phyloP scores from a whole-genome alignment of 2,329 filamentous ascomycete species.

The Fusarium heterosporum region DNA sequence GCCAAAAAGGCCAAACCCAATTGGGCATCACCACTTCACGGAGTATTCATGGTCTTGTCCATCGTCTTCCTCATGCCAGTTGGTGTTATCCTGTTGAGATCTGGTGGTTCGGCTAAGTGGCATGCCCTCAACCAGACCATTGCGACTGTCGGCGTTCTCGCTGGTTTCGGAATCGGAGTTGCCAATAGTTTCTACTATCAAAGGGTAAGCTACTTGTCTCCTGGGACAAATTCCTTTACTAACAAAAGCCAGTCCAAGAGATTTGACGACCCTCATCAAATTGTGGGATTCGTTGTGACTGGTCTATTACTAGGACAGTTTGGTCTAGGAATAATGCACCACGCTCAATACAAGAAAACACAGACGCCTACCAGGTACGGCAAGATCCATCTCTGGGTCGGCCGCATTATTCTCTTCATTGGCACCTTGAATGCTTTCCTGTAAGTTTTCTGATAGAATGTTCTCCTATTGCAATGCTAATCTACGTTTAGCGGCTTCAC shows the following conservation, averaged over 20 bases:
- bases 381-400: constrained; percentile 68
- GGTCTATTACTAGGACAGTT: constrained; percentile 65
- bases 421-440: constrained; percentile 69
- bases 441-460: constrained; percentile 52
- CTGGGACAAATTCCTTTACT: constrained; percentile 1
- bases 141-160: constrained; percentile 60
- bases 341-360: constrained; percentile 64
- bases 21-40: constrained; percentile 58
- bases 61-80: constrained; percentile 68
- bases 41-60: constrained; percentile 65
- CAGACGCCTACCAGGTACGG: constrained; percentile 62
- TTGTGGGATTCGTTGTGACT: constrained; percentile 68
- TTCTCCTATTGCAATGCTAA: not conserved
- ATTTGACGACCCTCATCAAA: constrained; percentile 67
- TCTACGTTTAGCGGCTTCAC: constrained; percentile 62
- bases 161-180: constrained; percentile 66
- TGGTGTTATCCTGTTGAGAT: constrained; percentile 64
- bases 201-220: constrained; percentile 56
- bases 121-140: constrained; percentile 66
- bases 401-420: constrained; percentile 63
- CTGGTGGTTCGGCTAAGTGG: constrained; percentile 64
- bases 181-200: constrained; percentile 65
- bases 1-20: constrained; percentile 51
- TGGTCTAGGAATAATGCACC: constrained; percentile 66
- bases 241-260: constrained; percentile 58